Conservation (phyloP, 78 protist species). For the Chrysochromulina parva region DNA sequence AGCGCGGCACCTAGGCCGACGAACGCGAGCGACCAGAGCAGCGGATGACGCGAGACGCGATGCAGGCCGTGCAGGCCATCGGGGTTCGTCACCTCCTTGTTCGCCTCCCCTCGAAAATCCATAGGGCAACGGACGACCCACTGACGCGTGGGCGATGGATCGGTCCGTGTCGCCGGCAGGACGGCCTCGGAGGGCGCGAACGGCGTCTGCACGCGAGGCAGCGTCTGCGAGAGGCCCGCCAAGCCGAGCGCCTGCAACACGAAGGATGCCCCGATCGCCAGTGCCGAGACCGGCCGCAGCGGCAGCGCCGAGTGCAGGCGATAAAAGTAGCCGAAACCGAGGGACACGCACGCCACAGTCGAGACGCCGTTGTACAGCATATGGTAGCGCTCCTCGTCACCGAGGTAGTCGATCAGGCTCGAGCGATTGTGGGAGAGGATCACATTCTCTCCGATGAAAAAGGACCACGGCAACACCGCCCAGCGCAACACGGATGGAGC, state of each 20-base stretch:
- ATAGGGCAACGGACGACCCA: too few species aligned
- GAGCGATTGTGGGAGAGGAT: not conserved
- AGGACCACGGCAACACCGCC: not conserved
- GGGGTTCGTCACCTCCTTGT: not conserved
- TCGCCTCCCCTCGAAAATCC: too few species aligned
- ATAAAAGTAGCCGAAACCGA: not conserved
- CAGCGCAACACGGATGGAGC: not conserved
- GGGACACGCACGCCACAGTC: not conserved
- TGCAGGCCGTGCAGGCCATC: not conserved
- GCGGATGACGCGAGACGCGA: not conserved
- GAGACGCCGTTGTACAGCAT: not conserved
- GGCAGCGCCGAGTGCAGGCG: not conserved
- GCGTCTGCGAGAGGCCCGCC: not conserved
- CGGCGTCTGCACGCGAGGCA: not conserved
- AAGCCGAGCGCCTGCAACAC: not conserved
- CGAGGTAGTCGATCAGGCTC: not conserved
- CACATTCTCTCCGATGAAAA: not conserved
- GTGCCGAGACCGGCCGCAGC: too few species aligned
- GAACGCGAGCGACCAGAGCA: not conserved
- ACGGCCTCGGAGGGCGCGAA: not conserved
- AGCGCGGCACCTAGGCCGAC: not conserved
- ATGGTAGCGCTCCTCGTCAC: not conserved
- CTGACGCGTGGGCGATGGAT: too few species aligned
- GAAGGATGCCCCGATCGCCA: not conserved
- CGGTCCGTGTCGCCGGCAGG: too few species aligned